These are phyloP conservation scores for Bromus sterilis DNA, from an alignment of 176 grass and related monocot genomes.

Conservation along the genomic window DNA sequence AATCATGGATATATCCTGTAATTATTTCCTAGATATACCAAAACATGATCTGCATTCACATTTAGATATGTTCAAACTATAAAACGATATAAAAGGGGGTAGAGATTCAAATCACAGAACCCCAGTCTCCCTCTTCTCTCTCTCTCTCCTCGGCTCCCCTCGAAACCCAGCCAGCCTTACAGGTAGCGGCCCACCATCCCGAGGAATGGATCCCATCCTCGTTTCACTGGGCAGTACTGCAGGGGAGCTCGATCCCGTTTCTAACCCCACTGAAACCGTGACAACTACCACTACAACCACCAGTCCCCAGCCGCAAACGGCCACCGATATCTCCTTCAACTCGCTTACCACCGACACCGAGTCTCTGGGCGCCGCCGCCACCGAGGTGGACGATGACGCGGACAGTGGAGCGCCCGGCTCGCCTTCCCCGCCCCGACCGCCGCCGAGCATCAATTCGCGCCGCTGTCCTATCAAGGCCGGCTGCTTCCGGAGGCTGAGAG, in stretches of 20 bases:
- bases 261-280: background rate
- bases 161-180: background rate
- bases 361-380: background rate
- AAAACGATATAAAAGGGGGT: background rate
- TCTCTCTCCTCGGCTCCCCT: background rate
- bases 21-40: background rate
- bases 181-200: background rate
- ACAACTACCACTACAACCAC: no score
- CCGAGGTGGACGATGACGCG: background rate
- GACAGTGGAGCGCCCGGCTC: background rate
- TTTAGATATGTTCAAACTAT: background rate
- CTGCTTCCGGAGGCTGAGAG: slow-evolving; percentile 7
- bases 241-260: no score
- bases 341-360: background rate
- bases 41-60: background rate
- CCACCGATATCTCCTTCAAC: background rate
- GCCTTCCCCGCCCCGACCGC: background rate
- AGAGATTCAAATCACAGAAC: no score
- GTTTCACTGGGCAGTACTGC: no score
- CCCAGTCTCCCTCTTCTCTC: background rate
- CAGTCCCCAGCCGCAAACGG: background rate
- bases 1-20: background rate
- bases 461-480: background rate
- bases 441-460: background rate
- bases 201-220: background rate